Conservation (phyloP, 352 stramenopile species). For the Phytophthora quininea region DNA sequence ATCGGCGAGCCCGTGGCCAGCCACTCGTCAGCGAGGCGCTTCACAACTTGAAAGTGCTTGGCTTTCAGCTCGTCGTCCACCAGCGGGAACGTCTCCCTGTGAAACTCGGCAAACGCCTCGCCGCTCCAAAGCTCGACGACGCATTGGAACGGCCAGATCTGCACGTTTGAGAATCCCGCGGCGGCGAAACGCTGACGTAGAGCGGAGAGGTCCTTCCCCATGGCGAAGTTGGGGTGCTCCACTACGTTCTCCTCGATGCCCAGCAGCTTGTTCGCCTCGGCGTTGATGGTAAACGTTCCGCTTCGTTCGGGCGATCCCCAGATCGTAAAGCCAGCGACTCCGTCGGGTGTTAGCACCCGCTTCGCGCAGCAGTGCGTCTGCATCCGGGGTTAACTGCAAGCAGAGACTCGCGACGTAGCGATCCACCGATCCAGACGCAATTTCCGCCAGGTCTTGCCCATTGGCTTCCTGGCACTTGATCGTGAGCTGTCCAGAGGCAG, state of each 20-base stretch:
- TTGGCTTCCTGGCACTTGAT: slow-evolving; percentile 48
- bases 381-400: slow-evolving; percentile 52
- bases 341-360: slow-evolving; percentile 44
- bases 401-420: slow-evolving; percentile 59
- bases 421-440: slow-evolving; percentile 43
- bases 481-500: slow-evolving; percentile 2
- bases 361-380: slow-evolving; percentile 57
- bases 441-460: slow-evolving; percentile 45
- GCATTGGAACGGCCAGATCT: slow-evolving; percentile 59
- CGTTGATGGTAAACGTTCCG: slow-evolving; percentile 39
- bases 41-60: slow-evolving; percentile 34
- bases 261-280: slow-evolving; percentile 37
- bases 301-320: slow-evolving; percentile 55
- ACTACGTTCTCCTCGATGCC: slow-evolving; percentile 30
- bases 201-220: slow-evolving; percentile 50
- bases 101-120: slow-evolving; percentile 49
- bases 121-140: slow-evolving; percentile 58
- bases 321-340: slow-evolving; percentile 62
- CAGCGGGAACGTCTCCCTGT: slow-evolving; percentile 27
- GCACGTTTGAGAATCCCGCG: slow-evolving; percentile 41
- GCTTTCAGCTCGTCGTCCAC: slow-evolving; percentile 38
- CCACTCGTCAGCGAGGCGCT: slow-evolving; percentile 54
- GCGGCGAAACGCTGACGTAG: slow-evolving; percentile 37
- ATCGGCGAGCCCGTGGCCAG: slow-evolving; percentile 55
- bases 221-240: slow-evolving; percentile 49